These are phyloP conservation scores for Chlamydomonas schloesseri DNA, from an alignment of 139 green algal species.

Conservation along the genomic window DNA sequence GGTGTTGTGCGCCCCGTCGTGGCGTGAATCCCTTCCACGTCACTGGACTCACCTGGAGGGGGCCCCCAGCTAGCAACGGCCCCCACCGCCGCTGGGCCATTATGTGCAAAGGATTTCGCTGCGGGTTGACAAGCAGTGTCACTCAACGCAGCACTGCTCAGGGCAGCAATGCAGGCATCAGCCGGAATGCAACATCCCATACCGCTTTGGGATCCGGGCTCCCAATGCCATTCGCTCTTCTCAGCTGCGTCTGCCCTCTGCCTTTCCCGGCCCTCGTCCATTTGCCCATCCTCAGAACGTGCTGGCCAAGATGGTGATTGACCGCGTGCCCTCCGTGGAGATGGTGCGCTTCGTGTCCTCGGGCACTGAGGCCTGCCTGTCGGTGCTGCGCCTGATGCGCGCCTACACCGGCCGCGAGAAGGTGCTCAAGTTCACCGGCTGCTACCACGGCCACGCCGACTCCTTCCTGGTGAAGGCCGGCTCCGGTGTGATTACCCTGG, in stretches of 20 bases:
- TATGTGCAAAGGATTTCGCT: too few species aligned
- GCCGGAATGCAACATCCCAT: too few species aligned
- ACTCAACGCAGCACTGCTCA: background rate
- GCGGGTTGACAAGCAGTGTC: background rate
- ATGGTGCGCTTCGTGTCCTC: constrained; percentile 99
- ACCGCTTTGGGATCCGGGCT: too few species aligned
- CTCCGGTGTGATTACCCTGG: constrained; percentile 91
- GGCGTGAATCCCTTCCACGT: too few species aligned
- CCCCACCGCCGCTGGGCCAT: too few species aligned
- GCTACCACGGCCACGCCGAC: constrained; percentile 98
- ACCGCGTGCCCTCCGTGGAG: constrained; percentile 95
- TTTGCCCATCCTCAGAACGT: constrained; percentile 82
- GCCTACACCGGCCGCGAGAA: constrained; percentile 98
- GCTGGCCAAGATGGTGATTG: constrained; percentile 98
- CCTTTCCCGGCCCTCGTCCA: background rate
- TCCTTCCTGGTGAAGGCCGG: constrained; percentile 96
- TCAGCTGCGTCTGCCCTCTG: too few species aligned
- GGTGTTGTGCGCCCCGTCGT: too few species aligned
- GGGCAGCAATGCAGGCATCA: too few species aligned
- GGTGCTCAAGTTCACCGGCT: constrained; percentile 94
- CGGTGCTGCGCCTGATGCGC: constrained; percentile 97
- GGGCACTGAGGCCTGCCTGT: constrained; percentile 99
- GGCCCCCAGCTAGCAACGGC: too few species aligned
- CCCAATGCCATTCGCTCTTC: too few species aligned
- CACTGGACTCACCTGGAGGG: too few species aligned